Conservation (phyloP, 177 flowering plant species). For the Vitis hybrid region DNA sequence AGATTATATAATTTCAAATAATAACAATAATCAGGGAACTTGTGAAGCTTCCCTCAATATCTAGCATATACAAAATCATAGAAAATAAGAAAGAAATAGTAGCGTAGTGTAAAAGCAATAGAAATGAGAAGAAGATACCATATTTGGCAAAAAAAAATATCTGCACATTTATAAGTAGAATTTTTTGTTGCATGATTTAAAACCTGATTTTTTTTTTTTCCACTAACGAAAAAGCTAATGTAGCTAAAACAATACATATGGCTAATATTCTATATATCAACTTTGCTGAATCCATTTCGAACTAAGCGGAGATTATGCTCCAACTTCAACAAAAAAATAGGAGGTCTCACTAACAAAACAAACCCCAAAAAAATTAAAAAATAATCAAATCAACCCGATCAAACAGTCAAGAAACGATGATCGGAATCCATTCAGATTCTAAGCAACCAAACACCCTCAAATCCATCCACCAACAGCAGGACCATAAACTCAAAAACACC, state of each 20-base stretch:
- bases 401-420: no score
- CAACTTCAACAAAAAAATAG: background rate
- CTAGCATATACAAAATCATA: conserved; percentile 3
- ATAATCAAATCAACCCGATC: no score
- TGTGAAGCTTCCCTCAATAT: background rate
- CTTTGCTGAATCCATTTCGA: background rate
- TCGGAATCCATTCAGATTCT: background rate
- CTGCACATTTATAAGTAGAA: no score
- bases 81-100: background rate
- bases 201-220: background rate
- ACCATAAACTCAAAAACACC: background rate
- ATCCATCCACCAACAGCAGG: background rate
- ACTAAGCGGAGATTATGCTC: background rate
- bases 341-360: no score
- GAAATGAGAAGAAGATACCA: background rate
- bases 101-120: conserved; percentile 6
- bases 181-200: no score
- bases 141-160: background rate
- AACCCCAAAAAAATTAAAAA: no score
- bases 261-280: background rate
- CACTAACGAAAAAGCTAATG: conserved; percentile 8
- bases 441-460: conserved; percentile 1
- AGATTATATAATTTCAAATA: background rate
- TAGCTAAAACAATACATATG: conserved; percentile 7
- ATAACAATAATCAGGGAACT: background rate